phyloP scores from a whole-genome alignment of 2,329 filamentous ascomycete species.

The Diaporthe sp. region DNA sequence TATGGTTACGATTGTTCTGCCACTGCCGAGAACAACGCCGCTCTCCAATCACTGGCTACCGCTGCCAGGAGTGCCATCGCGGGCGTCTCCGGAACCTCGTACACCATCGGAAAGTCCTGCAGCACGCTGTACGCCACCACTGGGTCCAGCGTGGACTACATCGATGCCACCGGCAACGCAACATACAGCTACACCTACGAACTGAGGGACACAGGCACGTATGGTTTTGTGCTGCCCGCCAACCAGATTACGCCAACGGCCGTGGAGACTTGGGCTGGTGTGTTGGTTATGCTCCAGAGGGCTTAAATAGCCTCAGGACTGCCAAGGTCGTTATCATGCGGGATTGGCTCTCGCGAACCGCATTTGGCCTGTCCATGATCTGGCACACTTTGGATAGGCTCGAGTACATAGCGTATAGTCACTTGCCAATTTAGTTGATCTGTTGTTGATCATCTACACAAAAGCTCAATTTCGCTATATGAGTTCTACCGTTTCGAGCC shows the following conservation, averaged over 20 bases:
- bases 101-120: slow-evolving; percentile 55
- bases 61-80: slow-evolving; percentile 48
- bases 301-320: not conserved
- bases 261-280: slow-evolving; percentile 54
- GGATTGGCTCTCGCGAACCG: no score
- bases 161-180: slow-evolving; percentile 46
- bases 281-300: slow-evolving; percentile 14
- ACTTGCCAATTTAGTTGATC: not conserved
- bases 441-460: not conserved
- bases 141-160: slow-evolving; percentile 50
- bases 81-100: slow-evolving; percentile 51
- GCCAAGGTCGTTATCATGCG: rapidly evolving
- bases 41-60: not conserved
- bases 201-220: slow-evolving; percentile 50
- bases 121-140: slow-evolving; percentile 55
- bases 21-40: not conserved
- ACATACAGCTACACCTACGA: slow-evolving; percentile 59
- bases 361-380: no score
- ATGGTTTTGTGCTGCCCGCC: slow-evolving; percentile 56
- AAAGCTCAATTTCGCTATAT: not conserved
- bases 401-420: not conserved
- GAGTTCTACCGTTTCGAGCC: not conserved
- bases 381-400: not conserved
- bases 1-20: slow-evolving; percentile 3
- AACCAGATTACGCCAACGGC: slow-evolving; percentile 54